Conservation (phyloP, 139 green algal genomes). For the Chlorella sp. region DNA sequence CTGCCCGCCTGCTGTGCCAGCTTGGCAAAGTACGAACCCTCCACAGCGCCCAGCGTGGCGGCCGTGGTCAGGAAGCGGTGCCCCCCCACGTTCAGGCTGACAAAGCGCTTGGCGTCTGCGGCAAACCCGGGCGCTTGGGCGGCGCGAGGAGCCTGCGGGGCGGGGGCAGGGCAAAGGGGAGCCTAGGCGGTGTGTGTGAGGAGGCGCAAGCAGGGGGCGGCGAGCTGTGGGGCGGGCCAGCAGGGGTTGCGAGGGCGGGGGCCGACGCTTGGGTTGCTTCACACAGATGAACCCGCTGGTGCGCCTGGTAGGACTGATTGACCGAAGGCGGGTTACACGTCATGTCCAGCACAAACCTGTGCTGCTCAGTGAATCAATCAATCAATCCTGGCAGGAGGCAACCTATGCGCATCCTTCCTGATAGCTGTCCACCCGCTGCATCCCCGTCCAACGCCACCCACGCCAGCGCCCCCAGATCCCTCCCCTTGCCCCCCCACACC, state of each 20-base stretch:
- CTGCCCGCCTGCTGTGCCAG: constrained; percentile 38
- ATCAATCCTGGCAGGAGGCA: too few relatives aligned
- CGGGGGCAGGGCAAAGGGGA: background rate
- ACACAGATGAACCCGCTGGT: too few relatives aligned
- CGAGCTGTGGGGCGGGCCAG: too few relatives aligned
- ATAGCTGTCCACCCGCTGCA: background rate
- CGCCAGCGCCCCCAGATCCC: too few relatives aligned
- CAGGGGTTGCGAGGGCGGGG: too few relatives aligned
- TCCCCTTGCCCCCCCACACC: background rate
- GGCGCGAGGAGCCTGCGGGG: constrained; percentile 6
- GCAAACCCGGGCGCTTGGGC: background rate
- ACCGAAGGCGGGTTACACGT: too few relatives aligned
- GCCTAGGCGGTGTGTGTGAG: too few relatives aligned
- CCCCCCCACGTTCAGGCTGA: constrained; percentile 53
- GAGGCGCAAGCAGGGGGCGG: background rate
- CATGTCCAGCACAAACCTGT: too few relatives aligned
- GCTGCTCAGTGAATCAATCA: too few relatives aligned
- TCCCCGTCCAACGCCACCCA: background rate
- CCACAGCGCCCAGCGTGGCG: constrained; percentile 44
- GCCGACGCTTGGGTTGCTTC: too few relatives aligned
- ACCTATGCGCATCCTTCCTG: too few relatives aligned
- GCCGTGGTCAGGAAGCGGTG: constrained; percentile 48
- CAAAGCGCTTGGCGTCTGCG: constrained; percentile 8
- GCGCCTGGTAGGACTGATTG: too few relatives aligned
- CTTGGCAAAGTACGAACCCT: constrained; percentile 49